Base-by-base conservation (phyloP, 108 stramenopile species). In the Cylindrotheca closterium region DNA sequence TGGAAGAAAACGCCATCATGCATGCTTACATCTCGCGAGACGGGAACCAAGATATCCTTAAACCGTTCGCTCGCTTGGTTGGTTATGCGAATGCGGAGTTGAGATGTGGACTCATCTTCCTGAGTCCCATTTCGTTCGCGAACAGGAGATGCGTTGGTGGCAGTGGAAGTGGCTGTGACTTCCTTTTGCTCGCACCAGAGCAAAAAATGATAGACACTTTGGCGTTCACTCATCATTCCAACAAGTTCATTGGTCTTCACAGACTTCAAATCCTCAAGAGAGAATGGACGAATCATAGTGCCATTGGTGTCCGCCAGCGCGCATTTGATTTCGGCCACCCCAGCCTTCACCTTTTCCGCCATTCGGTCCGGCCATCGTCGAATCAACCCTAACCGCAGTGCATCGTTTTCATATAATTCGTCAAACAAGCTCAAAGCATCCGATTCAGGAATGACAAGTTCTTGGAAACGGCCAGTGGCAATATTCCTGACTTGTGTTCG, bases 261-360 rank as follows among this genome's bases (percentile, higher is more conserved):
- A 37, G 27, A 5, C 46, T 65, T 73, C 34, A 73, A 31, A 45
- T 73, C 71, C 17, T 73, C 71, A 27, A 73, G 58, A 2, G 63
- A 34, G 48, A 53, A 73, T 10, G 52, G 33, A 30, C 55, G 50
- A 15, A 53, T 56, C 2, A 63, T 61, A n/a, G 34, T 33, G 15
- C 55, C 42, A 37, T 53, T 34, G 45, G 65, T 63, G 37, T 73
- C 71, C 63, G 58, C 63, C 34, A 73, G 47, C 4, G 57, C 29
- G 34, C 60, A 73, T 26, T 64, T 55, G 42, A 74, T 66, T 55
- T 66, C 65, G 10, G 58, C 27, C 26, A 51, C 51, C 8, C 49
- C 45, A 27, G 0, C 55, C 28, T 74, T 60, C 1, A 74, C 65
- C 21, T 57, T 30, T 30, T 66, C 47, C 2, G 19, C 58, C 29